Percentiles rank a stretch among this genome's conserved stretches.
Evolutionary conservation across 352 stramenopile species (phyloP).

Genomic region (Saprolegnia parasitica): DNA sequence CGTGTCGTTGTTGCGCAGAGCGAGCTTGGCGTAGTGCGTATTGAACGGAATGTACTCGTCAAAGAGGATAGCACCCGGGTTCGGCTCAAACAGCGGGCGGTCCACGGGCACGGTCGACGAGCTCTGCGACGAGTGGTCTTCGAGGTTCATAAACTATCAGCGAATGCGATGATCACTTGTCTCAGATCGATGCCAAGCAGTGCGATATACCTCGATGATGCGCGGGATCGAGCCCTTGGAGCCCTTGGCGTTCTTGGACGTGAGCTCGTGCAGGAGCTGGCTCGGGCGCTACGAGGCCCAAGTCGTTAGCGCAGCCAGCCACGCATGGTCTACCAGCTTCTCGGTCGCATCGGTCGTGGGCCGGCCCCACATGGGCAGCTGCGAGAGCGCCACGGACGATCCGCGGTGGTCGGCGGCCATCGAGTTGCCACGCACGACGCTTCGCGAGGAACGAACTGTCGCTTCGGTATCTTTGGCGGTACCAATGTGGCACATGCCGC

Average conservation of each 20-base stretch:
- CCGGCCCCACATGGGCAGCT: constrained; percentile 21
- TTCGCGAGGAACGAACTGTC: neutral
- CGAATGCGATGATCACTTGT: no score
- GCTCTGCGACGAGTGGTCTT: constrained; percentile 61
- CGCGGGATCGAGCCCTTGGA: neutral
- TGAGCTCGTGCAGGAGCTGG: constrained; percentile 26
- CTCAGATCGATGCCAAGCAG: neutral
- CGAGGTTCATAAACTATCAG: constrained; percentile 50
- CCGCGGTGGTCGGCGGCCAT: neutral
- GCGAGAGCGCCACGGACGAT: neutral
- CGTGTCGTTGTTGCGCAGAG: constrained; percentile 89
- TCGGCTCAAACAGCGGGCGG: constrained; percentile 83
- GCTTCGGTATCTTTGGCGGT: neutral
- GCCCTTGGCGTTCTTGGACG: constrained; percentile 14
- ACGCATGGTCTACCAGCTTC: constrained; percentile 23
- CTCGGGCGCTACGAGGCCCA: constrained; percentile 11
- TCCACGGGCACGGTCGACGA: constrained; percentile 74
- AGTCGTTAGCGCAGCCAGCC: neutral
- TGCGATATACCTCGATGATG: constrained; percentile 21
- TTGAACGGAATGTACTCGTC: constrained; percentile 91
- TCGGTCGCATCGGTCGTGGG: constrained; percentile 11
- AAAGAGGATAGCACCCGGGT: constrained; percentile 82
- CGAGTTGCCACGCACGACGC: neutral
- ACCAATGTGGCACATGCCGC: neutral
- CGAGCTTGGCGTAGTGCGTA: constrained; percentile 69